Evolutionary conservation across 805 yeast species (phyloP), one percentile per base, ranked within the genome.

Genomic region (Scheffersomyces lignosus): DNA sequence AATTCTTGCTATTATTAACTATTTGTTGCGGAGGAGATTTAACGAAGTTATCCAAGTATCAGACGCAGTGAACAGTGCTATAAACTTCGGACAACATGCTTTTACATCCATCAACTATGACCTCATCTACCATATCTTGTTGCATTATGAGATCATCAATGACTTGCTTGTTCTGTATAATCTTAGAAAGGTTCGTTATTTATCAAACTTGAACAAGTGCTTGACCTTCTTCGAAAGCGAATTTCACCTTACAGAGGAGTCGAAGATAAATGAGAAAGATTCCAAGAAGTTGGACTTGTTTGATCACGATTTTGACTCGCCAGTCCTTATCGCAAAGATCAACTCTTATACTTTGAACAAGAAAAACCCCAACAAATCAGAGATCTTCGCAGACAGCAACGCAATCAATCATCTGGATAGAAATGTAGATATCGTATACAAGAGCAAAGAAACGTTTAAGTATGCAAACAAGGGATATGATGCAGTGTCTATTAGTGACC

Each of bases 251-350:
- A 42, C 43, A 2, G 48, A 44, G 18, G 52, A 44, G 17, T 35
- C 43, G 13, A 43, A 47, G 24, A 30, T 8, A 15, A 23, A 31
- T 9, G 26, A 37, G 37, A 22, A 28, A 15, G 18, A 31, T 13
- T 28, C 24, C 5, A 40, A 29, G 15, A 54, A 56, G 31, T 37
- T 60, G 15, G 51, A 52, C 29, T 36, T 54, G 24, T 37, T 46
- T 7, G 55, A 57, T 28, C 31, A 41, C 14, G 67, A 62, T 23
- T 52, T 50, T 36, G 64, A 60, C 31, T 54, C 62, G 8, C 62
- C 64, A 0, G 49, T 47, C 15, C 37, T 60, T 3, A 40, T 46
- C 8, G 30, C 49, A 5, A 41, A 41, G 10, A 41, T 58, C 12
- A 28, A 20, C 29, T 15, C 30, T 27, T 40, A 33, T 17, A 17